These are phyloP conservation scores for Teunomyces tritomae DNA, from an alignment of 805 yeast species.

Conservation along the genomic window DNA sequence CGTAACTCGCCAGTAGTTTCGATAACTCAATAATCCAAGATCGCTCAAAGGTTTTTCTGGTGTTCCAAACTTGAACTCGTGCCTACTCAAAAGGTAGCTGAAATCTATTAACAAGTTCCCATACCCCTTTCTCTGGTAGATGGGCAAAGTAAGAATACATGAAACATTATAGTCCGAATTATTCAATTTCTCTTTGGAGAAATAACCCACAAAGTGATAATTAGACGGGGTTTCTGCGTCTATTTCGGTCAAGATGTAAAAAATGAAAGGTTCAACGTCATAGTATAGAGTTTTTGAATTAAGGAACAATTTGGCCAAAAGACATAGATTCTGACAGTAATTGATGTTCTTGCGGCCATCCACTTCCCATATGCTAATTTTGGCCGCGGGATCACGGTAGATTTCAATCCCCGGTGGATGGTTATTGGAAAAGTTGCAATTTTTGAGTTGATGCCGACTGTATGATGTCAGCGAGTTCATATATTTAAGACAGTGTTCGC, in stretches of 20 bases:
- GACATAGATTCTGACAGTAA: slow-evolving; percentile 87
- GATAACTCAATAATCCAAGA: slow-evolving; percentile 78
- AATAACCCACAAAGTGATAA: slow-evolving; percentile 89
- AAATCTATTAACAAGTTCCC: slow-evolving; percentile 88
- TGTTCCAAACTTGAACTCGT: slow-evolving; percentile 80
- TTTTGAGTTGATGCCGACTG: slow-evolving; percentile 68
- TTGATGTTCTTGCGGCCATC: slow-evolving; percentile 83
- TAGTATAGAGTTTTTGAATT: slow-evolving; percentile 90
- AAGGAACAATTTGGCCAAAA: slow-evolving; percentile 82
- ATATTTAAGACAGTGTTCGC: slow-evolving; percentile 83
- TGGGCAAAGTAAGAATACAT: slow-evolving; percentile 88
- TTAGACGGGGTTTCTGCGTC: slow-evolving; percentile 40
- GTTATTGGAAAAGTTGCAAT: slow-evolving; percentile 51
- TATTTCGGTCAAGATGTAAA: slow-evolving; percentile 77
- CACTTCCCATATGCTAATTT: slow-evolving; percentile 42
- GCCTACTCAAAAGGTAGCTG: slow-evolving; percentile 73
- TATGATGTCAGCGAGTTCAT: slow-evolving; percentile 65
- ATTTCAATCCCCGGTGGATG: slow-evolving; percentile 64
- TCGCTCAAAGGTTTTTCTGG: slow-evolving; percentile 95
- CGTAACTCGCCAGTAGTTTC: slow-evolving; percentile 80
- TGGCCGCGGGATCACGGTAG: slow-evolving; percentile 30
- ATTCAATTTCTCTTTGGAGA: slow-evolving; percentile 81
- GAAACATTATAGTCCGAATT: slow-evolving; percentile 79
- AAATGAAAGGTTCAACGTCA: slow-evolving; percentile 93
- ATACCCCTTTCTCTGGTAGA: slow-evolving; percentile 82